A percentile compares a stretch with the other conserved stretches of the same genome.
phyloP scores from a whole-genome alignment of 2,329 filamentous ascomycete species.

The Podosphaera fusca region DNA sequence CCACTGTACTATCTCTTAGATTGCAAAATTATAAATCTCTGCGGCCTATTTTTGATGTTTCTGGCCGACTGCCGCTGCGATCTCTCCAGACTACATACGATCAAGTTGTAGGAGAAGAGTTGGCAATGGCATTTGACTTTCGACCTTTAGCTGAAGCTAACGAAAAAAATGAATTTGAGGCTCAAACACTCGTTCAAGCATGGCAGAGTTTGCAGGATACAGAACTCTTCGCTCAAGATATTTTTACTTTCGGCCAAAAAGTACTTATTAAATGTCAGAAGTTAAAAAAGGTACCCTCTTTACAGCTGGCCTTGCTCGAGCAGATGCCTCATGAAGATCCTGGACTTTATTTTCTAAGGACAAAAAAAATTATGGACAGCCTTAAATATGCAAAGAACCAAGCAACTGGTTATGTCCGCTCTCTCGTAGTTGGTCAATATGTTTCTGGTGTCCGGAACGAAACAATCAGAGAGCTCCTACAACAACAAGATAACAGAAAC shows the following conservation, averaged over 20 bases:
- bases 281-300: slow-evolving; percentile 26
- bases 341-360: slow-evolving; percentile 24
- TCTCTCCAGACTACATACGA: slow-evolving; percentile 29
- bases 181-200: slow-evolving; percentile 17
- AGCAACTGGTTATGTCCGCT: slow-evolving; percentile 8
- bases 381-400: slow-evolving; percentile 11
- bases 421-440: slow-evolving; percentile 22
- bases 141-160: slow-evolving; percentile 17
- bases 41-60: slow-evolving; percentile 15
- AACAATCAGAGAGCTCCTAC: slow-evolving; percentile 22
- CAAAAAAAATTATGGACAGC: slow-evolving; percentile 19
- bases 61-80: slow-evolving; percentile 14
- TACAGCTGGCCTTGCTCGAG: slow-evolving; percentile 29
- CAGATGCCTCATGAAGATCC: slow-evolving; percentile 31
- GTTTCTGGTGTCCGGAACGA: slow-evolving; percentile 27
- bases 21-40: slow-evolving; percentile 27
- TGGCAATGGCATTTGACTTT: slow-evolving; percentile 25
- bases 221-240: slow-evolving; percentile 21
- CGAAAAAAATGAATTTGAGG: slow-evolving; percentile 17
- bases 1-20: slow-evolving; percentile 22
- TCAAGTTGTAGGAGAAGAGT: slow-evolving; percentile 32
- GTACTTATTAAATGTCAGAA: slow-evolving; percentile 25
- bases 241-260: slow-evolving; percentile 28
- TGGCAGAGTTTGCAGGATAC: slow-evolving; percentile 22
- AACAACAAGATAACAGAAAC: slow-evolving; percentile 4